Evolutionary conservation across 371 early-diverging fungal genomes (phyloP).

Genomic region (Blastocladiella emersonii): DNA sequence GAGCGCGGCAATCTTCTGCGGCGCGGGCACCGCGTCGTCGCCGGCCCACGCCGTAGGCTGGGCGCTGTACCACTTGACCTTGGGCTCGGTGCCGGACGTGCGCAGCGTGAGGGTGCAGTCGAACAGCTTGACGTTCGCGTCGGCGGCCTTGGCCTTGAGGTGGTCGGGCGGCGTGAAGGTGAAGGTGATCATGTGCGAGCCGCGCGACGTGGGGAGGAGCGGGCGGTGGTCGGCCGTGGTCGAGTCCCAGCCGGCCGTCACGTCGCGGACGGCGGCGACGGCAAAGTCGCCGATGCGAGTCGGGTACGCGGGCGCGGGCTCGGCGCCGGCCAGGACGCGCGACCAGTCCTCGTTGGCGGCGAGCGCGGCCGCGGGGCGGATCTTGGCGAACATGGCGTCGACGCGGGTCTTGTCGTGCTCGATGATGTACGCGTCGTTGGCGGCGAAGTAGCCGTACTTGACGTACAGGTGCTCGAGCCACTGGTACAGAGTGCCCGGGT

Average conservation of each 20-base stretch:
- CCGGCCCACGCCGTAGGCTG: constrained; percentile 30
- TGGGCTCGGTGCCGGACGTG: constrained; percentile 80
- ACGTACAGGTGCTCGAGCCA: constrained; percentile 59
- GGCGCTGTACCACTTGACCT: constrained; percentile 90
- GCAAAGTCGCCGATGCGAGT: constrained; percentile 46
- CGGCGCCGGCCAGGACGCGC: constrained; percentile 5
- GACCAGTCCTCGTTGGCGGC: constrained; percentile 7
- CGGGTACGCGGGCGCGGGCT: constrained; percentile 45
- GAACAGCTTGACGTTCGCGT: constrained; percentile 38
- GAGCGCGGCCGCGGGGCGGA: constrained; percentile 36
- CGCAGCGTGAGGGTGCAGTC: background rate
- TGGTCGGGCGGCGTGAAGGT: constrained; percentile 17
- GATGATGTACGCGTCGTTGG: constrained; percentile 77
- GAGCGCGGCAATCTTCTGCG: background rate
- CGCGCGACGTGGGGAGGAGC: constrained; percentile 55
- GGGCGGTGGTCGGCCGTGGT: constrained; percentile 24
- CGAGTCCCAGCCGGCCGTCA: constrained; percentile 80
- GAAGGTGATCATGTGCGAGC: constrained; percentile 89
- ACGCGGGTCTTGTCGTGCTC: constrained; percentile 62
- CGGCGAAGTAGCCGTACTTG: constrained; percentile 74
- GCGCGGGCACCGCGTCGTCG: background rate
- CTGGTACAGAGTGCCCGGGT: constrained; percentile 40
- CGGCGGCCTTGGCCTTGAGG: background rate
- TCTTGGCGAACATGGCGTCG: constrained; percentile 54
- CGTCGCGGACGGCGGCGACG: constrained; percentile 62